Conservation (phyloP, 805 yeast genomes). For the Cyberlindnera nakhonratchasimensis region DNA sequence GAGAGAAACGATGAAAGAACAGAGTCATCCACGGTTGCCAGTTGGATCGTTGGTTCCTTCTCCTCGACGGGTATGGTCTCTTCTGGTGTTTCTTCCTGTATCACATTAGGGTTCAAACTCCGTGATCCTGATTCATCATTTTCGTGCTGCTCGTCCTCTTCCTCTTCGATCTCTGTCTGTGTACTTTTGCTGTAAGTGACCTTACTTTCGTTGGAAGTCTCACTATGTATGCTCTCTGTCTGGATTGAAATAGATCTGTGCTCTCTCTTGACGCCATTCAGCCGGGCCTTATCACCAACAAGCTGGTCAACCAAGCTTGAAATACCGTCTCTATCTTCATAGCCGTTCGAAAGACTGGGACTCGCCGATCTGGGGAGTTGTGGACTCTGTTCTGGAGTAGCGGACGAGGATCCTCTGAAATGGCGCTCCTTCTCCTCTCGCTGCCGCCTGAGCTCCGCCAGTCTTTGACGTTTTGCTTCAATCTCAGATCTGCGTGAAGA, state of each 20-base stretch:
- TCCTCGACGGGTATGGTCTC: slow-evolving; percentile 3
- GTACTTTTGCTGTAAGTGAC: slow-evolving; percentile 27
- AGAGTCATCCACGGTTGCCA: slow-evolving; percentile 8
- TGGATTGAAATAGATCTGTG: slow-evolving; percentile 13
- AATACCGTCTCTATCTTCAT: neutral
- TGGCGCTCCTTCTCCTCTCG: slow-evolving; percentile 33
- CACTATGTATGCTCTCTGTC: slow-evolving; percentile 9
- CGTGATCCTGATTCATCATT: neutral
- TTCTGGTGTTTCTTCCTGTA: slow-evolving; percentile 1
- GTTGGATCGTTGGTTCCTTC: neutral
- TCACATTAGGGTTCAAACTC: too few relatives aligned
- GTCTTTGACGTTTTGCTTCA: slow-evolving; percentile 48
- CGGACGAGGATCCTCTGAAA: slow-evolving; percentile 7
- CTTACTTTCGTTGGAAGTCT: neutral
- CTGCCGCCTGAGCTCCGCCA: slow-evolving; percentile 49
- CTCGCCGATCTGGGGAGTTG: slow-evolving; percentile 1
- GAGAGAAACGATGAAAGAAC: slow-evolving; percentile 19
- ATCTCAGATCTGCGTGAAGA: slow-evolving; percentile 39
- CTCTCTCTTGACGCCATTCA: slow-evolving; percentile 2
- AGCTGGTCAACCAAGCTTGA: slow-evolving; percentile 15
- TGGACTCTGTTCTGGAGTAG: slow-evolving; percentile 4
- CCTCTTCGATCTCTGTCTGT: slow-evolving; percentile 13
- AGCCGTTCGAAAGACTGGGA: slow-evolving; percentile 1
- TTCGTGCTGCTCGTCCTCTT: slow-evolving; percentile 2
- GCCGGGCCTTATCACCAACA: slow-evolving; percentile 5